Base-by-base conservation (phyloP, 1,284 basidiomycete species). In the Trametes pubescens region DNA sequence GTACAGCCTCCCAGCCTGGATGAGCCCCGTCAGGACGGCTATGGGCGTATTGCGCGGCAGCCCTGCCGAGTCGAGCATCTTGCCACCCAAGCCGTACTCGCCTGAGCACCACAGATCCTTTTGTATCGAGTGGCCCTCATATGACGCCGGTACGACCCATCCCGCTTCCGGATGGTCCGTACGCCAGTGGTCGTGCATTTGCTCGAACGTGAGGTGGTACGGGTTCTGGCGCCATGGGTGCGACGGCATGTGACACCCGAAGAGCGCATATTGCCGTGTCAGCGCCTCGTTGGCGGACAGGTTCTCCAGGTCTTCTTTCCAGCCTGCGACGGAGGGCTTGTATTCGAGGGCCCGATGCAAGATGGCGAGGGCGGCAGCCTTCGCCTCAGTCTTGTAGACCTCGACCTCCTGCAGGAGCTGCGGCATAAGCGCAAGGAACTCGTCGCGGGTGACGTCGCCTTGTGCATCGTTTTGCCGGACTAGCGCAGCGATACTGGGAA, bases 121-220 rank as follows among this genome's bases (percentile, higher is more conserved):
- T 18, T 22, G 58, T 16, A 14, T 34, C 29, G 9, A 21, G 16
- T 6, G 29, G 29, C 18, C 13, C 5, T 35, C n/a, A 21, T 21
- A 24, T 2, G 16, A 32, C 38, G 9, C 18, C 37, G 46, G 10
- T 1, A 16, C 24, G 16, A 21, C 18, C 58, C 53, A 64, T 9
- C 18, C 21, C 16, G 22, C 6, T 5, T 53, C 11, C 24, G 58
- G 49, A 18, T 64, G 62, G 29, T 16, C 10, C 34, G 11, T 47
- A 16, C 58, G 62, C 58, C 58, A 60, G 48, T 64, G 62, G 1
- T 34, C 54, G 21, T 60, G 58, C 24, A 51, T 26, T 26, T 64
- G 34, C 13, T 32, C 35, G 44, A 32, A 57, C 26, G 62, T 56
- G 52, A 53, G 51, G 46, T 54, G n/a, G 24, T 13, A n/a, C 51